These are phyloP conservation scores for Trichophyton simii DNA, from an alignment of 2,329 filamentous ascomycete species.

Conservation along the genomic window DNA sequence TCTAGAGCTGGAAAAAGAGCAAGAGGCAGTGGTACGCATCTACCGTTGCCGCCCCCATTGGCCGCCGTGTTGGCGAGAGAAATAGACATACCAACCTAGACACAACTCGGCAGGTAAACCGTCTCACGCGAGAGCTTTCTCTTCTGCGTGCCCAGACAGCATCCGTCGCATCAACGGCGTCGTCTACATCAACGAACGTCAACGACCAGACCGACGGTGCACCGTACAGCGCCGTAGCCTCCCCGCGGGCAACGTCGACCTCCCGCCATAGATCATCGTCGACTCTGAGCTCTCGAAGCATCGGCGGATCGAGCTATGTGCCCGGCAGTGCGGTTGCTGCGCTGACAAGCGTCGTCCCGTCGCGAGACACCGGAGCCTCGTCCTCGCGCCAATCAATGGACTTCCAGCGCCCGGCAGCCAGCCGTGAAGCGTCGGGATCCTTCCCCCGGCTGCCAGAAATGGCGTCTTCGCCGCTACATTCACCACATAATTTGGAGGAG, in stretches of 20 bases:
- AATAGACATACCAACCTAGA: neutral
- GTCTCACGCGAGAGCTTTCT: constrained; percentile 76
- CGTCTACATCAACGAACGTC: constrained; percentile 42
- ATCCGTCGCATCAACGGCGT: constrained; percentile 49
- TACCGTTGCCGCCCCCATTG: neutral
- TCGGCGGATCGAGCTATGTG: constrained; percentile 20
- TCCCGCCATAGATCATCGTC: constrained; percentile 46
- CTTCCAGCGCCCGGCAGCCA: constrained; percentile 22
- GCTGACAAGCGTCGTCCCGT: constrained; percentile 33
- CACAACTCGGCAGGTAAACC: constrained; percentile 57
- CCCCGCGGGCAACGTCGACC: constrained; percentile 37
- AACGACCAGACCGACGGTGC: constrained; percentile 38
- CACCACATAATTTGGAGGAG: constrained; percentile 21
- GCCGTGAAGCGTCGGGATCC: constrained; percentile 33
- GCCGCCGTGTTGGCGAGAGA: neutral
- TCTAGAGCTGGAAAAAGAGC: constrained; percentile 81
- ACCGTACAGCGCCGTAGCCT: constrained; percentile 31
- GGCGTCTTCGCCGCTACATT: constrained; percentile 16
- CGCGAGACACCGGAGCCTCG: constrained; percentile 26
- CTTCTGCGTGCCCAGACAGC: constrained; percentile 61
- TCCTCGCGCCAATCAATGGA: constrained; percentile 21
- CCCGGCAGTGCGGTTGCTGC: constrained; percentile 19
- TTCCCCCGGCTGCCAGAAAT: constrained; percentile 20
- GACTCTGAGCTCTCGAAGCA: constrained; percentile 38
- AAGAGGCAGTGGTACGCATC: constrained; percentile 64